These are phyloP conservation scores for Neoscytalidium dimidiatum DNA, from an alignment of 2,329 filamentous ascomycete species.

Conservation along the genomic window DNA sequence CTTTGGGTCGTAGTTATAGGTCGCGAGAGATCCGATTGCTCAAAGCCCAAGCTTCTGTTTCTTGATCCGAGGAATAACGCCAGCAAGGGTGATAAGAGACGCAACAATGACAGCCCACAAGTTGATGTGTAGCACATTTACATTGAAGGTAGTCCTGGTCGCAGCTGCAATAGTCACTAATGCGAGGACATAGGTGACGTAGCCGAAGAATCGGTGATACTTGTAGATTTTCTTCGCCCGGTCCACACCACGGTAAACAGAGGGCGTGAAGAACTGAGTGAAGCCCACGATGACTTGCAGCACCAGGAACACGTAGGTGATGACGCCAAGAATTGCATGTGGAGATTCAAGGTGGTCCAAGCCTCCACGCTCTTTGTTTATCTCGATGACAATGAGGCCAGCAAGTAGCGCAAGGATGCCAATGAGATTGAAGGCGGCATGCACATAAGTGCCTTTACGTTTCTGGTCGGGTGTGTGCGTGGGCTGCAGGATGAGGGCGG, in stretches of 20 bases:
- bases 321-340: conserved; percentile 81
- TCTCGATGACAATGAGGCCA: conserved; percentile 72
- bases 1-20: too few species aligned
- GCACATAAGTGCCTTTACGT: conserved; percentile 59
- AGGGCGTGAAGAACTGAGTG: conserved; percentile 76
- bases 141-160: conserved; percentile 74
- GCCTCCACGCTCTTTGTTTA: conserved; percentile 75
- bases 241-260: conserved; percentile 74
- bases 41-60: conserved; percentile 74
- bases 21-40: neutral
- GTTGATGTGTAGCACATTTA: conserved; percentile 68
- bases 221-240: conserved; percentile 85
- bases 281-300: conserved; percentile 79
- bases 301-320: conserved; percentile 69
- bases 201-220: conserved; percentile 80
- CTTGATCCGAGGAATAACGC: conserved; percentile 77
- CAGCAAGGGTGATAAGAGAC: conserved; percentile 65
- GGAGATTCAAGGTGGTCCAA: conserved; percentile 75
- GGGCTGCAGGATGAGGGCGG: conserved; percentile 82
- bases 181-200: conserved; percentile 69
- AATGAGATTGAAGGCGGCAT: conserved; percentile 70
- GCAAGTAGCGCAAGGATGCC: conserved; percentile 63
- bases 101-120: conserved; percentile 75
- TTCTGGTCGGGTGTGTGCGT: conserved; percentile 79
- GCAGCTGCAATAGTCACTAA: conserved; percentile 75